Percentiles rank a stretch among this genome's conserved stretches.
These are phyloP conservation scores for Piloderma croceum DNA, from an alignment of 768 basidiomycete genomes.

Conservation along the genomic window DNA sequence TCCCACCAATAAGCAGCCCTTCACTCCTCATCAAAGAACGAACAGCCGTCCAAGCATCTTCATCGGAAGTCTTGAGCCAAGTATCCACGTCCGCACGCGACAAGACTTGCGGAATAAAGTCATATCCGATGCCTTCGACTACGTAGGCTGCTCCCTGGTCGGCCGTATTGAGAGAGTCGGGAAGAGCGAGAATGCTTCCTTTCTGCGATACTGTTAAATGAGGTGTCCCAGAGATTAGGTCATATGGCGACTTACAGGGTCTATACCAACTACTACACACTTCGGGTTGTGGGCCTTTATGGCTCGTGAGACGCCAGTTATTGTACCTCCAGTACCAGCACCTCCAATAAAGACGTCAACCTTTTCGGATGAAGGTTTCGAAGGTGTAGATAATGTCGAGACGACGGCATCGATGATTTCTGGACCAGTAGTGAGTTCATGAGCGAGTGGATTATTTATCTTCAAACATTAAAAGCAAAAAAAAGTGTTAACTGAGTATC, in stretches of 20 bases:
- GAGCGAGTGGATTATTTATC: conserved; percentile 85
- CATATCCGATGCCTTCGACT: conserved; percentile 97
- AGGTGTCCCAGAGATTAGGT: conserved; percentile 1
- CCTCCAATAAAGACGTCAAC: conserved; percentile 81
- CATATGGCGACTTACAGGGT: conserved; percentile 79
- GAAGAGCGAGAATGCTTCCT: conserved; percentile 83
- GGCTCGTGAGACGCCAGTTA: conserved; percentile 81
- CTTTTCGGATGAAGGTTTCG: conserved; percentile 59
- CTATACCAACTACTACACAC: conserved; percentile 77
- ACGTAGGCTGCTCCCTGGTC: conserved; percentile 54
- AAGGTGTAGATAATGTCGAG: conserved; percentile 55
- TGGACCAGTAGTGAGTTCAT: conserved; percentile 84
- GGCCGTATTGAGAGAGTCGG: conserved; percentile 54
- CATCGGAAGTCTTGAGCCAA: conserved; percentile 87
- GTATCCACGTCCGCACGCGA: conserved; percentile 60
- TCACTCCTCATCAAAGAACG: conserved; percentile 74
- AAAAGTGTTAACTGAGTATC: conserved; percentile 1
- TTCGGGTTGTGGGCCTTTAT: conserved; percentile 73
- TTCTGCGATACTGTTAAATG: conserved; percentile 38
- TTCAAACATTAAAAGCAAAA: conserved; percentile 22
- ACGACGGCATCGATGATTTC: conserved; percentile 83
- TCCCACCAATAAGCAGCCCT: conserved; percentile 90
- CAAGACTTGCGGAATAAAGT: conserved; percentile 86
- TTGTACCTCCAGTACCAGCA: conserved; percentile 92
- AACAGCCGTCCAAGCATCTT: conserved; percentile 74